Conservation (phyloP, 2,329 filamentous ascomycete species). For the Phyllosticta paracitricarpa region DNA sequence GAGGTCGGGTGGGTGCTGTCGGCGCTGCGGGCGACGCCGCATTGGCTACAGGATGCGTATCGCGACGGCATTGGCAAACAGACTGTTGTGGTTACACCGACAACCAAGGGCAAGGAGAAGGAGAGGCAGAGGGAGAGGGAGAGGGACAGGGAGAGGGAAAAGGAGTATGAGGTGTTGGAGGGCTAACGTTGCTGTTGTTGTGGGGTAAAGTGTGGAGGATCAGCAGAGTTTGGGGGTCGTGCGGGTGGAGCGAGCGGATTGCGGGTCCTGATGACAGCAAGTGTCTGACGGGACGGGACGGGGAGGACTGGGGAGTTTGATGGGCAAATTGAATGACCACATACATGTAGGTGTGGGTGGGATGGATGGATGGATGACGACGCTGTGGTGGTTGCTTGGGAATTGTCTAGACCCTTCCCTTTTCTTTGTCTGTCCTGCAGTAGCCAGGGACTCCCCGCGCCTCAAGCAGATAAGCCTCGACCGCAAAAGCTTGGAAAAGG, state of each 20-base stretch:
- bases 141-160: not conserved
- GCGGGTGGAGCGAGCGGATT: not conserved
- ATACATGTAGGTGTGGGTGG: too few relatives aligned
- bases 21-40: constrained; percentile 15
- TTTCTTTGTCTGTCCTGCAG: not conserved
- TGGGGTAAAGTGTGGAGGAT: not conserved
- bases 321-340: too few relatives aligned
- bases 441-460: not conserved
- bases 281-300: not conserved
- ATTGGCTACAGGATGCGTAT: constrained; percentile 19
- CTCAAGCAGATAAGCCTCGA: not conserved
- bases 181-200: not conserved
- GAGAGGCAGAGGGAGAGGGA: not conserved
- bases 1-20: constrained; percentile 12
- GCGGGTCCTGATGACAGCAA: not conserved
- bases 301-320: too few relatives aligned
- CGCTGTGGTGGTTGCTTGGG: too few relatives aligned
- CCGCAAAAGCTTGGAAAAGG: not conserved
- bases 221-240: not conserved
- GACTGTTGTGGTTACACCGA: not conserved
- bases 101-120: not conserved
- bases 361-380: too few relatives aligned
- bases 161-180: not conserved
- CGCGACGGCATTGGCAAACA: not conserved
- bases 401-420: too few relatives aligned